Evolutionary conservation across 1,139 yeast genomes (phyloP), one percentile per base, ranked within the genome.

Genomic region (Kodamaea suecica): DNA sequence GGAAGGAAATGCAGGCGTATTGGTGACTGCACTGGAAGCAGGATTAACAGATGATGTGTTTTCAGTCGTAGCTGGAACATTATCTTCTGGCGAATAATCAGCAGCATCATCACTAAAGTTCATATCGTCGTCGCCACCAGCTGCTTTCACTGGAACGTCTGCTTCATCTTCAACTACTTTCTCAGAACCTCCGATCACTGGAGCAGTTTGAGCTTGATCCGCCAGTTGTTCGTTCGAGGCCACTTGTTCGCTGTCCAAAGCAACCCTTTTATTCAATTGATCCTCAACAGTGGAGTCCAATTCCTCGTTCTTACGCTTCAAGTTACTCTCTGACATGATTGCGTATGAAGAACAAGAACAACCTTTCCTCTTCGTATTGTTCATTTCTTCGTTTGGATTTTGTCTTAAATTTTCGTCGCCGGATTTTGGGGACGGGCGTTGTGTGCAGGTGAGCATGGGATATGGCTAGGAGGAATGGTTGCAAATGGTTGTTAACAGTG

Each of bases 261-360:
- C 92, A 6, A 82, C 83, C 38, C 94, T 64, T 50, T 84, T 84
- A 39, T 66, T 68, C 29, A 63, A 46, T 39, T 58, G 64, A 40
- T 65, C 71, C n/a, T 48, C 52, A 2, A 57, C 42, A 9, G 49
- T 34, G 11, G 55, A 49, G 34, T 76, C 83, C 27, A 48, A 47
- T 36, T 69, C 75, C 44, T 83, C 88, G 60, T 78, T 82, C 64
- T 82, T 82, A 41, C 94, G 72, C 54, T 84, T 84, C 53, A 80
- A 66, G 63, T 74, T 68, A 35, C 57, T 47, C 33, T 41, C 50
- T 9, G 54, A 51, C 59, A 55, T 55, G 29, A 10, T 38, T 20
- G 21, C 9, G 21, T 6, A n/a, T 20, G 23, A n/a, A 20, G n/a
- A 8, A 9, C 8, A 20, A 9, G 8, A 20, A 9, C 23, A 20